These are phyloP conservation scores for Sphagnum contortum DNA, from an alignment of 225 moss, liverwort and hornwort species.

Conservation along the genomic window DNA sequence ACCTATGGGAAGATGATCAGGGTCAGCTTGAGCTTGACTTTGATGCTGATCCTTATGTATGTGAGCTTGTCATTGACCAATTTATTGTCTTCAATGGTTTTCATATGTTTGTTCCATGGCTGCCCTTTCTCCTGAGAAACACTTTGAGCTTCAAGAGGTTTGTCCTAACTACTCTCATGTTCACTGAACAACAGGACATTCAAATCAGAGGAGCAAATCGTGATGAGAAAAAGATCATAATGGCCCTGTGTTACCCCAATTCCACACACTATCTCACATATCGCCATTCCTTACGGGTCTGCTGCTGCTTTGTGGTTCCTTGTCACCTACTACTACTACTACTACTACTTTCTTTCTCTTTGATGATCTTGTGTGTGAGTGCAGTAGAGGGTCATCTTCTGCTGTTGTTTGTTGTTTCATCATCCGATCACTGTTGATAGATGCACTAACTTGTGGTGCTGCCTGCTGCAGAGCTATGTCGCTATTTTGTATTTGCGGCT, in stretches of 20 bases:
- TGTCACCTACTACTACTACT: too few relatives aligned
- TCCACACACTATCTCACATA: conserved; percentile 41
- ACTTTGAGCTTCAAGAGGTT: background rate
- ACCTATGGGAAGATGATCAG: conserved; percentile 84
- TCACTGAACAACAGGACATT: conserved; percentile 33
- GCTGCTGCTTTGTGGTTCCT: too few relatives aligned
- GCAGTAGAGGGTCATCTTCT: too few relatives aligned
- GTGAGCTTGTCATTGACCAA: conserved; percentile 2
- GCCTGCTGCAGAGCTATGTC: conserved; percentile 39
- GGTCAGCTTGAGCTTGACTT: conserved; percentile 76
- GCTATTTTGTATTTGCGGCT: conserved; percentile 72
- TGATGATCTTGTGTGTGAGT: too few relatives aligned
- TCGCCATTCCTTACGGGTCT: conserved; percentile 62
- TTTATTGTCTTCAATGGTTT: too few relatives aligned
- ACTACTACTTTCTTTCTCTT: too few relatives aligned
- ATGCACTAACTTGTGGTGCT: too few relatives aligned
- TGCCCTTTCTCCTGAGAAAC: too few relatives aligned
- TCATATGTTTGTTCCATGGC: too few relatives aligned
- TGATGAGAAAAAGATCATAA: conserved; percentile 41
- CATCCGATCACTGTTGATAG: too few relatives aligned
- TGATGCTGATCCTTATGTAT: conserved; percentile 50
- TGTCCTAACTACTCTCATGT: background rate
- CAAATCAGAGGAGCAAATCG: conserved; percentile 72
- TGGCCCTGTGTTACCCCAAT: conserved; percentile 38
- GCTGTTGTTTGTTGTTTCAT: too few relatives aligned